These are phyloP conservation scores for Herpetomonas tarakana DNA, from an alignment of 208 protist genomes.

Conservation along the genomic window DNA sequence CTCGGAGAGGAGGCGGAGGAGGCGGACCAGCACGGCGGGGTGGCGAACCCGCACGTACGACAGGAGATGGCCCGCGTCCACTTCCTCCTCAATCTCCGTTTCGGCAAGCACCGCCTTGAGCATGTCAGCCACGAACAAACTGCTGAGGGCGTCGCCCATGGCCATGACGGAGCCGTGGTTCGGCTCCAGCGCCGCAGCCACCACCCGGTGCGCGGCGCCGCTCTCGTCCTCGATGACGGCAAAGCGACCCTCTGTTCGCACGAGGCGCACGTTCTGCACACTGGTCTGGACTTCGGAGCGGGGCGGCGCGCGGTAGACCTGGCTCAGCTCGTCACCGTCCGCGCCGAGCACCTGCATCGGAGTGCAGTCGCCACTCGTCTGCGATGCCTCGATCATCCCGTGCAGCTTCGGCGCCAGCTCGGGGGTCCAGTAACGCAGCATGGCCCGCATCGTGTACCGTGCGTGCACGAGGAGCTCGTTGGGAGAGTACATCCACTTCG, in stretches of 20 bases:
- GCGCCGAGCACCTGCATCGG: conserved; percentile 66
- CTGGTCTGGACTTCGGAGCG: conserved; percentile 22
- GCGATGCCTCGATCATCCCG: conserved; percentile 12
- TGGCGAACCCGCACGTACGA: conserved; percentile 9
- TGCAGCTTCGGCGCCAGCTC: conserved; percentile 37
- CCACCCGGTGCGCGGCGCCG: conserved; percentile 31
- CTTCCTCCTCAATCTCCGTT: conserved; percentile 1
- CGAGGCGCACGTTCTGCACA: conserved; percentile 32
- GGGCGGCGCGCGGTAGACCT: conserved; percentile 52
- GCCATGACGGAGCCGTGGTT: conserved; percentile 5
- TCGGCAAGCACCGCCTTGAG: background rate
- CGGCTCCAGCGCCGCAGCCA: conserved; percentile 49
- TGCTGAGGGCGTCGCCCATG: background rate
- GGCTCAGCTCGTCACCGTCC: conserved; percentile 69
- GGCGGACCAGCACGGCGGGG: conserved; percentile 19
- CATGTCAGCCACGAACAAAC: conserved; percentile 14
- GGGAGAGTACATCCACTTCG: conserved; percentile 71
- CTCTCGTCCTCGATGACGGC: conserved; percentile 46
- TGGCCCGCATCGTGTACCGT: conserved; percentile 63
- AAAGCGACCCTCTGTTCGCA: conserved; percentile 42
- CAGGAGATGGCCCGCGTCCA: conserved; percentile 1
- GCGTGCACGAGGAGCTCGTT: conserved; percentile 56
- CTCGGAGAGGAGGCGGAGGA: conserved; percentile 28
- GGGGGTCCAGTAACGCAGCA: conserved; percentile 51
- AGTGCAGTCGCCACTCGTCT: conserved; percentile 12